These are phyloP conservation scores for Ramaria sp. DNA, from an alignment of 768 basidiomycete species.

Conservation along the genomic window DNA sequence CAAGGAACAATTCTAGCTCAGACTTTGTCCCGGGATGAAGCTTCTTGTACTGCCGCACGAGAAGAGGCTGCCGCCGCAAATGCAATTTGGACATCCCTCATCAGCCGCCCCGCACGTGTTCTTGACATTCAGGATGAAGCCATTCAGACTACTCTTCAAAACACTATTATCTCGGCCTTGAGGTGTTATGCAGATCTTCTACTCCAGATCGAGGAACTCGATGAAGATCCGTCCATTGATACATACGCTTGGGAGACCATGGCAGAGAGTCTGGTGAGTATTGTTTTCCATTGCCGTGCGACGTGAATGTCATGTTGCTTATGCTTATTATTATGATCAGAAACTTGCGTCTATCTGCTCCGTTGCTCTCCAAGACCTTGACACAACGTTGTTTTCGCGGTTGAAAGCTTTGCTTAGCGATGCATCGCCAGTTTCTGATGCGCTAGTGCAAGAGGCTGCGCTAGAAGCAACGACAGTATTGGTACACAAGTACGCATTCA, in stretches of 20 bases:
- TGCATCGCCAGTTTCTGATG: conserved; percentile 71
- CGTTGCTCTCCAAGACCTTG: conserved; percentile 56
- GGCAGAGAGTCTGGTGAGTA: conserved; percentile 74
- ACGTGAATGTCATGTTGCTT: not conserved
- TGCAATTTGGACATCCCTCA: conserved; percentile 64
- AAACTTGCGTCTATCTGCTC: conserved; percentile 82
- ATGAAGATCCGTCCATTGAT: conserved; percentile 65
- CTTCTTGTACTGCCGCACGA: conserved; percentile 15
- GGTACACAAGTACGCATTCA: conserved; percentile 57
- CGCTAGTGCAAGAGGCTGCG: conserved; percentile 81
- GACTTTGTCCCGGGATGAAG: conserved; percentile 30
- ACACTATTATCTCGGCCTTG: conserved; percentile 50
- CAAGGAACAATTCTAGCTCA: conserved; percentile 82
- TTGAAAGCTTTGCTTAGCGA: conserved; percentile 71
- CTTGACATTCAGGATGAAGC: conserved; percentile 26
- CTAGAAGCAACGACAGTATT: conserved; percentile 76
- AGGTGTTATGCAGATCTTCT: conserved; percentile 72
- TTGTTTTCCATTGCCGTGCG: not conserved
- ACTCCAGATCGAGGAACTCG: conserved; percentile 74
- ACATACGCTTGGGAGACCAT: conserved; percentile 92
- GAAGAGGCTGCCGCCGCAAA: conserved; percentile 76
- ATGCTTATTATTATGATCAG: conserved; percentile 27
- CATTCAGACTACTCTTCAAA: conserved; percentile 31
- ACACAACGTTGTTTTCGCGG: conserved; percentile 55
- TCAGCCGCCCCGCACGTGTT: conserved; percentile 39